These are phyloP conservation scores for Otatea glauca DNA, from an alignment of 176 grass and related monocot species.

Conservation along the genomic window DNA sequence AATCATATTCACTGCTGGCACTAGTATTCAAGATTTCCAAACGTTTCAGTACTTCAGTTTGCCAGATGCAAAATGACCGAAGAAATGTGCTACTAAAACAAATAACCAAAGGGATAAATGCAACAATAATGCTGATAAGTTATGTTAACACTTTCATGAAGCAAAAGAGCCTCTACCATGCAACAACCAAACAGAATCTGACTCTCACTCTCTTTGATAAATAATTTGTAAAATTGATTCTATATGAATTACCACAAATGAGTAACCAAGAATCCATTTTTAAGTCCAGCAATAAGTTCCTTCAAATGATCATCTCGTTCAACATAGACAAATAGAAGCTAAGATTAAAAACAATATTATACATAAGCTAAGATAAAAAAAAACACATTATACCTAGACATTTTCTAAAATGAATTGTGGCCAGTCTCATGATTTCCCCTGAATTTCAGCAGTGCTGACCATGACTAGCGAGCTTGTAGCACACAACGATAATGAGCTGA, in stretches of 20 bases:
- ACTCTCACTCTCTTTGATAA: background rate
- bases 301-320: constrained; percentile 9
- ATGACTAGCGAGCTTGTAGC: constrained; percentile 10
- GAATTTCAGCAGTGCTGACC: constrained; percentile 17
- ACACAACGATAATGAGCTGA: constrained; percentile 2
- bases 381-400: background rate
- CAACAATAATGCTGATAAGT: background rate
- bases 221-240: constrained; percentile 13
- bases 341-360: too few species aligned
- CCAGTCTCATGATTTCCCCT: background rate
- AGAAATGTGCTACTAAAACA: background rate
- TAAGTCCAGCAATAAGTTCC: background rate
- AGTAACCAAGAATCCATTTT: background rate
- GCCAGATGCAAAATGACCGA: background rate
- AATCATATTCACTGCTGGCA: constrained; percentile 26
- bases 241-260: background rate
- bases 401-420: background rate
- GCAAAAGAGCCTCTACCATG: constrained; percentile 1
- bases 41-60: constrained; percentile 19
- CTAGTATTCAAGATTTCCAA: constrained; percentile 35
- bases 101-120: background rate
- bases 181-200: background rate
- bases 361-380: too few species aligned
- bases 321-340: background rate
- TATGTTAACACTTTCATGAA: constrained; percentile 3